Evolutionary conservation across 2,329 filamentous ascomycete species (phyloP), one percentile per base, ranked within the genome.

Genomic region (Diaporthe sp.): DNA sequence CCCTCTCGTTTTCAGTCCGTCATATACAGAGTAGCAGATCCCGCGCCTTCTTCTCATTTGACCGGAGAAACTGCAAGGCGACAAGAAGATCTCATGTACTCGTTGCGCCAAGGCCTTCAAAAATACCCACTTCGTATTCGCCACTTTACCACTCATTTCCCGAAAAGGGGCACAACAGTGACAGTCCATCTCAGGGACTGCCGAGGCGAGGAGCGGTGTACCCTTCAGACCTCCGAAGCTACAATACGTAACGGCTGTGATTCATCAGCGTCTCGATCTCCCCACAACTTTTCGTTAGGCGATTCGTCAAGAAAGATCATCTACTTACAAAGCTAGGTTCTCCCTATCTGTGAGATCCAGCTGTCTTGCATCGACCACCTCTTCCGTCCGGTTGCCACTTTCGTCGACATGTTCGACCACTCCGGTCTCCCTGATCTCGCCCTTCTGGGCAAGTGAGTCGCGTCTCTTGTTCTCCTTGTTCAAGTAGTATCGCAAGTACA

Each of bases 401-500:
- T 77, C 79, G 22, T 80, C 79, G 44, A 76, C 76, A 56, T 77
- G 76, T 47, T 80, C 81, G 22, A 82, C 78, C 10, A 82, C 75
- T 0, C 80, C 80, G 70, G 77, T 77, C 69, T 78, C 78, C 37
- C 75, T 74, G 12, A 80, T 77, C 25, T 74, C 73, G 35, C 73
- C 78, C 39, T 37, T 58, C 25, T 77, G 69, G 25, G 77, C 76
- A 4, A 82, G 75, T 7, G 68, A 70, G 63, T 86, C 83, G 3
- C 84, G 80, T 39, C 82, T 82, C 72, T 79, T 82, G 66, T 87
- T 86, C 63, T 85, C 82, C 47, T 79, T 79, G 19, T 78, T 80
- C n/a, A 87, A 75, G 71, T 86, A 84, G 63, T 80, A 82, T 9
- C 85, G 74, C 42, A 86, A 78, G 25, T 81, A 81, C 4, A 86